A percentile compares a stretch with the other conserved stretches of the same genome.
Conservation (phyloP, 108 stramenopile genomes). For the Nitzschia sp. region DNA sequence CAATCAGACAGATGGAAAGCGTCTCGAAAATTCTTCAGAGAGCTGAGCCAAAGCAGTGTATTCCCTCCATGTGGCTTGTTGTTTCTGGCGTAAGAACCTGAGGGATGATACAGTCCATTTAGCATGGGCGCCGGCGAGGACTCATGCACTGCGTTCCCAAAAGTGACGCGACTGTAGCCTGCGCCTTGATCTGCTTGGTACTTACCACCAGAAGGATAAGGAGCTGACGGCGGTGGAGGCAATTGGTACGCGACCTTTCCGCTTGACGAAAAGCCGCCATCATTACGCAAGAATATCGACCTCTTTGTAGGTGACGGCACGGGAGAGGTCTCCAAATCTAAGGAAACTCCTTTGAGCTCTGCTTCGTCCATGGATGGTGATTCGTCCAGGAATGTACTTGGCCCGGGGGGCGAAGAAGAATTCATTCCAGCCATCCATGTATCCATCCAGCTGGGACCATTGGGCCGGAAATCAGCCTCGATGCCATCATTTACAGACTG, state of each 20-base stretch:
- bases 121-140: too few relatives aligned
- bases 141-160: not conserved
- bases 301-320: not conserved
- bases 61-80: not conserved
- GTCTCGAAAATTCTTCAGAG: not conserved
- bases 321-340: not conserved
- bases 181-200: not conserved
- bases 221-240: conserved; percentile 8
- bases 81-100: conserved; percentile 11
- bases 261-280: not conserved
- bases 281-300: not conserved
- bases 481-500: not conserved
- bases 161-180: not conserved
- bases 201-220: not conserved
- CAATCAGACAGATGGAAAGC: conserved; percentile 18
- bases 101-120: not conserved
- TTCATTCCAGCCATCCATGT: not conserved
- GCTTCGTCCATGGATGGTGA: not conserved
- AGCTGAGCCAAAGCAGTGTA: not conserved
- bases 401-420: not conserved
- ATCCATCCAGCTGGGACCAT: too few relatives aligned
- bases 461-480: too few relatives aligned
- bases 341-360: not conserved
- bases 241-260: not conserved
- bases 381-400: not conserved